Base-by-base conservation (phyloP, 1,139 yeast species). In the Geotrichum aggregatum region DNA sequence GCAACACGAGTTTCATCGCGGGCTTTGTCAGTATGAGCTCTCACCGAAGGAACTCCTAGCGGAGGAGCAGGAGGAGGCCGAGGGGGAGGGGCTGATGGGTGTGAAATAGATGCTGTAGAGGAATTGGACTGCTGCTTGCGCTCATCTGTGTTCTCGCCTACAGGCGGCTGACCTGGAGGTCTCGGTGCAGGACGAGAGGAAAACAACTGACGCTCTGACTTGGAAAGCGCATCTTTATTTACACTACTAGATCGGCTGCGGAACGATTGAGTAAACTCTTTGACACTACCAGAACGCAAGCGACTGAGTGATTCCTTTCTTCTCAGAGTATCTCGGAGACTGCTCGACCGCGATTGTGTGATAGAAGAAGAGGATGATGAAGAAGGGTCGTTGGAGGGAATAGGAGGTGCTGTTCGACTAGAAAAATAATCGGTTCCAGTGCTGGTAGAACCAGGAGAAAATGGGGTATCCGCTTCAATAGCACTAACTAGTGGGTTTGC, bases 171-270 rank as follows among this genome's bases (percentile, higher is more conserved):
- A 3, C 50, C 54, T 2, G 76, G 77, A 7, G 77, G 76, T 55
- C 77, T 78, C 44, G 88, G 88, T 0, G 88, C 86, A 0, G 87
- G 87, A 56, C 87, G 71, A 49, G 81, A 76, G 5, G 87, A 87
- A 54, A 82, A 80, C 57, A 77, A 82, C 60, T 76, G 52, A 16
- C 47, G 40, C 21, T 36, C 43, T 21, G 41, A 35, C 19, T 48
- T 47, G 3, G 51, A 16, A 21, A 50, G n/a, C 42, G 19, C 10
- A 44, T 43, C 52, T 14, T 50, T 52, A 18, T 28, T 50, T 4
- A 50, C 44, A 38, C 51, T 49, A 14, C 46, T 54, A 22, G 54
- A 48, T 2, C 52, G 50, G 33, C 48, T 54, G 26, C 56, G 35
- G 14, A 54, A 43, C n/a, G 50, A 33, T 18, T 47, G 50, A 2